Base-by-base conservation (phyloP, 805 yeast genomes). In the Phaffomyces opuntiae region DNA sequence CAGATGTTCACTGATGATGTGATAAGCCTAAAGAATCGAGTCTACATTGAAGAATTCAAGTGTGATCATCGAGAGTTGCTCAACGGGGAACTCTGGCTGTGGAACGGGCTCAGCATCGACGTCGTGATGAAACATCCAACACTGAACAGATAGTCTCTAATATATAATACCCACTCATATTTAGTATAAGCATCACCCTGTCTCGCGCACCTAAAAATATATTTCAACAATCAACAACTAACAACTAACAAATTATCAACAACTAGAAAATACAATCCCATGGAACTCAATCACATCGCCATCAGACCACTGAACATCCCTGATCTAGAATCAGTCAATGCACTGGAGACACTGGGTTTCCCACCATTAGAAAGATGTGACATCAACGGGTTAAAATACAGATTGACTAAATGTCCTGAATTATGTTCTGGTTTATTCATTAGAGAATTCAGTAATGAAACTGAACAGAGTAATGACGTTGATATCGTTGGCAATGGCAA, bases 391-490 rank as follows among this genome's bases (percentile, higher is more conserved):
- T 64, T 80, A 45, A 68, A 66, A 52, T 91, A 87, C 68, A 74
- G 97, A 55, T 71, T 91, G 51, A 73, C 74, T 1, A 79, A 70
- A 5, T 90, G 97, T 62, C 98, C 98, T 9, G 99, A 91, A 63
- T 75, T 91, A 47, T 80, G 93, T 53, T 79, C 90, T 7, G 98
- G 98, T 3, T 72, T 93, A 46, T 93, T 91, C 59, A 72, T 88
- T 43, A 73, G 96, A 59, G 78, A 78, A 46, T 84, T 83, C 64
- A 51, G 29, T 53, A 54, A 53, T 41, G 35, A 66, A 21, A 21
- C 24, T 60, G 13, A 45, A 42, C 11, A 61, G 56, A n/a, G 60
- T 8, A 57, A 57, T 13, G 68, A 64, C 29, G 47, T 13, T 29
- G 31, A 50, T 7, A 57, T 50, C 34, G 40, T 53, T 13, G 64